These are phyloP conservation scores for Blepharisma undulans DNA, from an alignment of 169 alveolate genomes.

Conservation along the genomic window DNA sequence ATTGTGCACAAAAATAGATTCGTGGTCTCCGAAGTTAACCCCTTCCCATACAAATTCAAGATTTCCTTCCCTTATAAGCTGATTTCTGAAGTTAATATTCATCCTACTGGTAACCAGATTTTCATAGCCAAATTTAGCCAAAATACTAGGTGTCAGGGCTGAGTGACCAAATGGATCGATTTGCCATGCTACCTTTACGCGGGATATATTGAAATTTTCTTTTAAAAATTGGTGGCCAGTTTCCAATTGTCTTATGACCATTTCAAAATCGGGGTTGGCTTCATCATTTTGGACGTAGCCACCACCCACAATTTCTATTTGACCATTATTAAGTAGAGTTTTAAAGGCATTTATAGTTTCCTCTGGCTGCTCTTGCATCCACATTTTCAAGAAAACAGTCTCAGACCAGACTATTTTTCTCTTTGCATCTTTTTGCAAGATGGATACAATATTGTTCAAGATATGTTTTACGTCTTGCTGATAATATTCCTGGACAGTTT, in stretches of 20 bases:
- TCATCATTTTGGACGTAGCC: conserved; percentile 90
- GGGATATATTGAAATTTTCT: conserved; percentile 62
- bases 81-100: conserved; percentile 70
- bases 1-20: conserved; percentile 12
- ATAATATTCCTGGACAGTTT: conserved; percentile 75
- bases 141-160: conserved; percentile 60
- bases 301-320: conserved; percentile 87
- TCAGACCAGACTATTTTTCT: conserved; percentile 84
- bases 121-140: conserved; percentile 77
- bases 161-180: conserved; percentile 91
- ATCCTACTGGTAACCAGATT: conserved; percentile 79
- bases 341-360: conserved; percentile 37
- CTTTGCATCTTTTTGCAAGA: conserved; percentile 52
- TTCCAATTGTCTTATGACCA: conserved; percentile 66
- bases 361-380: conserved; percentile 71
- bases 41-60: conserved; percentile 77
- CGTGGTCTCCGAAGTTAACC: background rate
- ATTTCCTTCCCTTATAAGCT: conserved; percentile 50
- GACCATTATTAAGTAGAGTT: conserved; percentile 43
- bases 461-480: conserved; percentile 57
- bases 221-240: conserved; percentile 67
- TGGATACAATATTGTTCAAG: conserved; percentile 59
- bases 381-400: conserved; percentile 77
- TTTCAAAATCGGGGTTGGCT: conserved; percentile 79
- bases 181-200: conserved; percentile 85